Evolutionary conservation across 164 flowering plant genomes (phyloP).

Genomic region (Houttuynia cordata): DNA sequence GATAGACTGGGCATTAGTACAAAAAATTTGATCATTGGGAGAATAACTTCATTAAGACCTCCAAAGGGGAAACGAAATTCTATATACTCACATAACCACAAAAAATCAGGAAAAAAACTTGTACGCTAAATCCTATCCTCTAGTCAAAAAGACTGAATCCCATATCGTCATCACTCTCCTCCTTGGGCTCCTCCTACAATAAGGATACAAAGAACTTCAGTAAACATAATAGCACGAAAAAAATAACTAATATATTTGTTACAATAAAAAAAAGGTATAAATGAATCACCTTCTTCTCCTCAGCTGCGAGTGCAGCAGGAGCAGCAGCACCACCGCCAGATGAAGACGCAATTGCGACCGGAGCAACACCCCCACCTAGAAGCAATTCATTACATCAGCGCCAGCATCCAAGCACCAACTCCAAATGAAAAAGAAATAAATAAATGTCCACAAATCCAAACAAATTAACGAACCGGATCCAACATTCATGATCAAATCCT

Average conservation of each 20-base stretch:
- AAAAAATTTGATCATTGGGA: too few species aligned
- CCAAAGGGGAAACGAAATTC: too few species aligned
- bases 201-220: not conserved
- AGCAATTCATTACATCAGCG: not conserved
- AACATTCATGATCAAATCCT: slow-evolving; percentile 8
- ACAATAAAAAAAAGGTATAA: not conserved
- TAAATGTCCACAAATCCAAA: not conserved
- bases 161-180: slow-evolving; percentile 37
- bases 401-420: not conserved
- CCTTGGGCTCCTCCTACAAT: slow-evolving; percentile 33
- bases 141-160: slow-evolving; percentile 35
- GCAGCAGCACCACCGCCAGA: slow-evolving; percentile 1
- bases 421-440: not conserved
- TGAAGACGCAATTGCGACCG: slow-evolving; percentile 1
- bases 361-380: slow-evolving; percentile 10
- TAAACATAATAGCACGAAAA: not conserved
- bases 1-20: too few species aligned
- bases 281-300: slow-evolving; percentile 10
- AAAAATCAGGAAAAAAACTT: too few species aligned
- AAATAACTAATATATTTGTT: not conserved
- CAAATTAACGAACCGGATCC: slow-evolving; percentile 7
- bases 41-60: too few species aligned
- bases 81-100: too few species aligned
- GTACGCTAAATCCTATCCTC: slow-evolving; percentile 1
- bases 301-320: slow-evolving; percentile 8